A percentile compares a stretch with the other conserved stretches of the same genome.
Conservation (phyloP, 768 basidiomycete genomes). For the Mycena maculata region DNA sequence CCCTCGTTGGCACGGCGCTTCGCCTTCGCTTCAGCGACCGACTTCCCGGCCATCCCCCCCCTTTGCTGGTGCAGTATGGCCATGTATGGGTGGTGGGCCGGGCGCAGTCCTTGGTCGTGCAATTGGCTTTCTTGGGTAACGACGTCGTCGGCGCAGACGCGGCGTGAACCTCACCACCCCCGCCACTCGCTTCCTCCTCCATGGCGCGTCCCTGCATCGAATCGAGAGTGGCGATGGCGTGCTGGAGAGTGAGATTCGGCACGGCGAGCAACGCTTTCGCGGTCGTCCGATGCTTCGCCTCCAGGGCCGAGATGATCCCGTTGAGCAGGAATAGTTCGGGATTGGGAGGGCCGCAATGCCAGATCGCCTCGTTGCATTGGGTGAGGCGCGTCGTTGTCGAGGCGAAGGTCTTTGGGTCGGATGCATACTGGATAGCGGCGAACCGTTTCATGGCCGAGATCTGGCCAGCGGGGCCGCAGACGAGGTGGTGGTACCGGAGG, state of each 20-base stretch:
- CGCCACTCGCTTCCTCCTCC: too few relatives aligned
- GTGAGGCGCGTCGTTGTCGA: background rate
- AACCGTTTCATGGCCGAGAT: background rate
- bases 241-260: too few relatives aligned
- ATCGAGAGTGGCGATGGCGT: too few relatives aligned
- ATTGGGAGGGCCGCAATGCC: background rate
- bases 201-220: too few relatives aligned
- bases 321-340: background rate
- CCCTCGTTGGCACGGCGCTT: background rate
- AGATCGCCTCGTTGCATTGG: background rate
- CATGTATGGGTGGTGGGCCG: background rate
- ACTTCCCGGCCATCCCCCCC: background rate
- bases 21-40: background rate
- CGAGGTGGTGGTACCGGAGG: background rate
- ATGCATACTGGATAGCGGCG: background rate
- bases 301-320: background rate
- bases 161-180: background rate
- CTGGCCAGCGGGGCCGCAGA: background rate
- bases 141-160: background rate
- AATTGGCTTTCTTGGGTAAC: background rate
- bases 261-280: too few relatives aligned
- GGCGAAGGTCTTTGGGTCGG: background rate
- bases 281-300: too few relatives aligned
- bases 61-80: background rate
- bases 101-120: background rate